These are phyloP conservation scores for Eleusine coracana DNA, from an alignment of 176 grass and related monocot genomes.

Conservation along the genomic window DNA sequence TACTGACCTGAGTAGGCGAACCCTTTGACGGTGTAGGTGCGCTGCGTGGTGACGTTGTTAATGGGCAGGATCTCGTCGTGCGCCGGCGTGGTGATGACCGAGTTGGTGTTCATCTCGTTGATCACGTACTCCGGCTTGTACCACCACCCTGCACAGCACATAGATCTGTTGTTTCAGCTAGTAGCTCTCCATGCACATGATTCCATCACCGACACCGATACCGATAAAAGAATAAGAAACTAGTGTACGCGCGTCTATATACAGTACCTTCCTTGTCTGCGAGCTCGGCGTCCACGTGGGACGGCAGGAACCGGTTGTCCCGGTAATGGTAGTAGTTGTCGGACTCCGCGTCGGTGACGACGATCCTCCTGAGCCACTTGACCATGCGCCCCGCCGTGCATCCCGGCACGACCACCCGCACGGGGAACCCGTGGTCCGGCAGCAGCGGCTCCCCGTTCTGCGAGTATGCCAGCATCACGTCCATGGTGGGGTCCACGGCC, in stretches of 20 bases:
- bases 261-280: slow-evolving; percentile 91
- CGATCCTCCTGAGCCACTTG: slow-evolving; percentile 79
- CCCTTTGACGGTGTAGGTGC: slow-evolving; percentile 66
- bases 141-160: slow-evolving; percentile 71
- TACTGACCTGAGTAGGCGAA: slow-evolving; percentile 82
- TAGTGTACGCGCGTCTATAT: background rate
- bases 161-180: background rate
- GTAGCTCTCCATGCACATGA: too few relatives aligned
- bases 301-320: slow-evolving; percentile 83
- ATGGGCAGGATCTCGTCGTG: slow-evolving; percentile 79
- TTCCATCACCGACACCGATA: background rate
- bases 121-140: slow-evolving; percentile 97
- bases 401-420: slow-evolving; percentile 72
- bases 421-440: slow-evolving; percentile 85
- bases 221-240: background rate
- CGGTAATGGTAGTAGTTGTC: slow-evolving; percentile 91
- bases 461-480: slow-evolving; percentile 86
- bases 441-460: slow-evolving; percentile 80
- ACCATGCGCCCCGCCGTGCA: slow-evolving; percentile 90
- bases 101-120: slow-evolving; percentile 95
- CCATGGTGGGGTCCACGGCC: slow-evolving; percentile 67
- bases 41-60: slow-evolving; percentile 62
- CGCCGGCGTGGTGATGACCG: slow-evolving; percentile 75
- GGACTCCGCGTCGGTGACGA: slow-evolving; percentile 61
- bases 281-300: slow-evolving; percentile 82